Percentiles rank a stretch among this genome's conserved stretches.
Conservation (phyloP, 441 rosid species). For the Iberis amara region DNA sequence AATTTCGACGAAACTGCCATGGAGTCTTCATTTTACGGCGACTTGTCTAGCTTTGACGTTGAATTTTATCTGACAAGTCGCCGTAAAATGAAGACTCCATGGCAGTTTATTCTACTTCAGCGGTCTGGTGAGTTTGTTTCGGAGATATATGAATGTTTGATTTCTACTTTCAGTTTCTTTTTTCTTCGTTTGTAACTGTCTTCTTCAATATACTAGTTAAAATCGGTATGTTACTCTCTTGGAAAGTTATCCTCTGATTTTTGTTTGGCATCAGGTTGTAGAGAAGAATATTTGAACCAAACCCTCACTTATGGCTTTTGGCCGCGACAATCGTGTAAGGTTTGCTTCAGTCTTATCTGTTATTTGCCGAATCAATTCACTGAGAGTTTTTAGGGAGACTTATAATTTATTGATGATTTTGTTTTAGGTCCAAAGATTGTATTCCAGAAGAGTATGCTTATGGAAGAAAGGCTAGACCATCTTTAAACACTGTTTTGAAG, state of each 20-base stretch:
- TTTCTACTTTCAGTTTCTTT: constrained; percentile 18
- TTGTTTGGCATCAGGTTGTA: background rate
- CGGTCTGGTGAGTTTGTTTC: constrained; percentile 24
- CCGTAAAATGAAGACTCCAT: no score
- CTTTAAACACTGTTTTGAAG: constrained; percentile 27
- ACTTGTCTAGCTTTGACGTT: constrained; percentile 25
- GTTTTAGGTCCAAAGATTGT: constrained; percentile 41
- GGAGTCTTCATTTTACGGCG: constrained; percentile 18
- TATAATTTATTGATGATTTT: background rate
- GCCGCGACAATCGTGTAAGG: constrained; percentile 29
- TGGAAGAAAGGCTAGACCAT: constrained; percentile 25
- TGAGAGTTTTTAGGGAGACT: background rate
- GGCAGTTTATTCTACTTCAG: background rate
- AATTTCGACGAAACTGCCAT: constrained; percentile 28
- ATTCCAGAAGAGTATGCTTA: constrained; percentile 34
- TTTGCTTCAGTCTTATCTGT: background rate
- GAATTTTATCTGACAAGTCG: constrained; percentile 2
- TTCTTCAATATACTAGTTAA: background rate
- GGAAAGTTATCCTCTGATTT: background rate
- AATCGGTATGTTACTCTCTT: constrained; percentile 8
- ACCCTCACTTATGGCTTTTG: constrained; percentile 21
- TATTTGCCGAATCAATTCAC: background rate
- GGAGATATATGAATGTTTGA: background rate
- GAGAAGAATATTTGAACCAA: background rate
- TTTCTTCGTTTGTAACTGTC: constrained; percentile 11